Conservation (phyloP, 257 asterid genomes). For the Nemophila menziesii region DNA sequence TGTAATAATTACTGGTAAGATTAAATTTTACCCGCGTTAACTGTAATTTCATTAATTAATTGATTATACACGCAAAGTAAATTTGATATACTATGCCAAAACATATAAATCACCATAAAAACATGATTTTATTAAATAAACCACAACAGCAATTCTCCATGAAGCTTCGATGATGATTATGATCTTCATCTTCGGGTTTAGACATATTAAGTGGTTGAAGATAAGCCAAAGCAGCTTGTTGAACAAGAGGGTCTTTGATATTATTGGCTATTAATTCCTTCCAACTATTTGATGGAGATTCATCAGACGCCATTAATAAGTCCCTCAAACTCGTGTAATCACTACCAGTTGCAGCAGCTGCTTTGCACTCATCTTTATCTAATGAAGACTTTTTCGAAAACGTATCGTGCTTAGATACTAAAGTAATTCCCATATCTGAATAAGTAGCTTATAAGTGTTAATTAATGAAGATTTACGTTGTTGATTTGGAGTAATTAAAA, state of each 20-base stretch:
- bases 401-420: too few species aligned
- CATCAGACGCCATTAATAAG: conserved; percentile 29
- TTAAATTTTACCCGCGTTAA: background rate
- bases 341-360: background rate
- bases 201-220: conserved; percentile 49
- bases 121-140: conserved; percentile 33
- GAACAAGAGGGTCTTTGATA: conserved; percentile 63
- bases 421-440: too few species aligned
- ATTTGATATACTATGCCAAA: conserved; percentile 3
- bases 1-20: conserved; percentile 72
- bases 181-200: conserved; percentile 7
- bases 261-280: conserved; percentile 71
- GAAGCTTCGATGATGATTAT: conserved; percentile 12
- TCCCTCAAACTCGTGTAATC: conserved; percentile 67
- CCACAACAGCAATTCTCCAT: conserved; percentile 26
- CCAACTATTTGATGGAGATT: conserved; percentile 35
- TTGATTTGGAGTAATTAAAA: too few species aligned
- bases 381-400: background rate
- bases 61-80: too few species aligned
- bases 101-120: conserved; percentile 18
- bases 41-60: too few species aligned
- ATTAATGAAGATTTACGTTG: too few species aligned
- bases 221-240: conserved; percentile 94
- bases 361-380: background rate
- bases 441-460: too few species aligned